Conservation (phyloP, 495 filamentous ascomycete species). For the Cairneyella variabilis region DNA sequence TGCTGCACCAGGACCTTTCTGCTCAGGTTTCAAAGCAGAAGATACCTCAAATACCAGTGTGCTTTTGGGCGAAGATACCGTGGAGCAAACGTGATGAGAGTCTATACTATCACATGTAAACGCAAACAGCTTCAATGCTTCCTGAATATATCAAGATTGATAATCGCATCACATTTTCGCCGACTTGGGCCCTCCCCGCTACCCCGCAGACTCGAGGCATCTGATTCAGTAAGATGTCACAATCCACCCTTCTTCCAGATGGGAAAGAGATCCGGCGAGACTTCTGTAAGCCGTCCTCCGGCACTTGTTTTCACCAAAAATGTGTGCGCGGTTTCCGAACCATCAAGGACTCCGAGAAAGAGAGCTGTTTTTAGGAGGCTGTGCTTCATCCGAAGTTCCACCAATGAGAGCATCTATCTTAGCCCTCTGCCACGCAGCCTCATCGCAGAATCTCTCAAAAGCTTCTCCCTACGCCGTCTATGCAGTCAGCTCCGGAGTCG, state of each 20-base stretch:
- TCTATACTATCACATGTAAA: not conserved
- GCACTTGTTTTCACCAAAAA: too few relatives aligned
- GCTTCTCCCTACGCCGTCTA: not conserved
- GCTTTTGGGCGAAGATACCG: too few relatives aligned
- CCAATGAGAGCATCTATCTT: too few relatives aligned
- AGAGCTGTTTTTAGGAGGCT: not conserved
- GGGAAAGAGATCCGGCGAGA: not conserved
- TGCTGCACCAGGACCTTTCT: too few relatives aligned
- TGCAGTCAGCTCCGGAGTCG: constrained; percentile 1
- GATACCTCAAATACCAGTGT: too few relatives aligned
- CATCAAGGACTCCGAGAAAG: too few relatives aligned
- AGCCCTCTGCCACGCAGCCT: not conserved
- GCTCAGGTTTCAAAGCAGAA: too few relatives aligned
- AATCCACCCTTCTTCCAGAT: not conserved
- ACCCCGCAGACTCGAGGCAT: not conserved
- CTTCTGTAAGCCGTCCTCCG: not conserved
- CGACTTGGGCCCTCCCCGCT: not conserved
- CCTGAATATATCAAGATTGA: too few relatives aligned
- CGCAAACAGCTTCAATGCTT: not conserved
- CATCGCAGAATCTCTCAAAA: not conserved
- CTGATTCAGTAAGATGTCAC: not conserved
- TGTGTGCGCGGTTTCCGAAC: too few relatives aligned
- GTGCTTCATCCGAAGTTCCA: not conserved
- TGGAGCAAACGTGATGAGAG: not conserved
- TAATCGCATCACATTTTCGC: not conserved